phyloP scores from a whole-genome alignment of 2,329 filamentous ascomycete species.

The Sphaerulina vaccinii region DNA sequence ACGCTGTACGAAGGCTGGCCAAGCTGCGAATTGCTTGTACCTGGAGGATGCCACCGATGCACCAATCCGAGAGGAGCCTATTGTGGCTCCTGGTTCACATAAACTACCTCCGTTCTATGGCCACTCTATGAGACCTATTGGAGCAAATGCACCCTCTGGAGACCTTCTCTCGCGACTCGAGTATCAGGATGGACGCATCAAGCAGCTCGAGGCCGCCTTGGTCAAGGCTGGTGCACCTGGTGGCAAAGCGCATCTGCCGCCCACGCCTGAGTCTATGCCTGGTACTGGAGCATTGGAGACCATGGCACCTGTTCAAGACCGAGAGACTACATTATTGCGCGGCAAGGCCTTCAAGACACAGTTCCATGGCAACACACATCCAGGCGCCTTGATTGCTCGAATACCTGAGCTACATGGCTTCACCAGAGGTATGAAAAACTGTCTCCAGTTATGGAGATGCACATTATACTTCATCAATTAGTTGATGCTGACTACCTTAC shows the following conservation, averaged over 20 bases:
- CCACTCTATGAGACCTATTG: conserved; percentile 26
- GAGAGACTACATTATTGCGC: conserved; percentile 44
- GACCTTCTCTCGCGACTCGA: conserved; percentile 31
- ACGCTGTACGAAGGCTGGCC: conserved; percentile 45
- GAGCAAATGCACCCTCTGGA: conserved; percentile 14
- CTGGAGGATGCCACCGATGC: conserved; percentile 32
- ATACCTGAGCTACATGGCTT: conserved; percentile 33
- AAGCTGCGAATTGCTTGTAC: conserved; percentile 45
- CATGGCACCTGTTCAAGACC: conserved; percentile 26
- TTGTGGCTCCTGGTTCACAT: conserved; percentile 6
- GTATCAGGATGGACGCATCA: conserved; percentile 32
- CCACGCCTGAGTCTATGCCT: conserved; percentile 30
- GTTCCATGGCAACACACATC: conserved; percentile 46
- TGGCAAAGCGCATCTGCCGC: conserved; percentile 24
- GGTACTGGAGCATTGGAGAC: conserved; percentile 13
- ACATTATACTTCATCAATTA: neutral
- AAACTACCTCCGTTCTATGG: conserved; percentile 34
- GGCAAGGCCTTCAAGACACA: conserved; percentile 48
- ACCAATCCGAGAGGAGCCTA: conserved; percentile 28
- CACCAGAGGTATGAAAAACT: conserved; percentile 19
- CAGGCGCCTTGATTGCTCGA: conserved; percentile 35
- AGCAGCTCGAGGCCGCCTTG: conserved; percentile 32
- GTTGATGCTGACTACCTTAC: neutral
- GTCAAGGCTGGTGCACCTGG: conserved; percentile 19
- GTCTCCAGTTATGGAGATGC: neutral